These are phyloP conservation scores for Paxillus ammoniavirescens DNA, from an alignment of 768 basidiomycete genomes.

Conservation along the genomic window DNA sequence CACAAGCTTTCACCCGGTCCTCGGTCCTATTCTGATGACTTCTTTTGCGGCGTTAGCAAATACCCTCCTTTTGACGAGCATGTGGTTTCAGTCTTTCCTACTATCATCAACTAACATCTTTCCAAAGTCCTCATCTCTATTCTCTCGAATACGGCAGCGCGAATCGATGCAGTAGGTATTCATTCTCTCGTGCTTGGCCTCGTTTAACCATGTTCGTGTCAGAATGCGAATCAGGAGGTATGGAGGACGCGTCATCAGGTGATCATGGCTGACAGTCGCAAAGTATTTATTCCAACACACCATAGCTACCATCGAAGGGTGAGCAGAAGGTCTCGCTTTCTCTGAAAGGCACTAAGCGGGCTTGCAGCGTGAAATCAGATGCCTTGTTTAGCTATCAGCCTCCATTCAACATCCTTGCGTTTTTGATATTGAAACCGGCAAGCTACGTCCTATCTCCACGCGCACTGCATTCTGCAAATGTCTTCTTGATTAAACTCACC, in stretches of 20 bases:
- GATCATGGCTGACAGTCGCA: conserved; percentile 14
- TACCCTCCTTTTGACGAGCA: conserved; percentile 78
- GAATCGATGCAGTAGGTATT: conserved; percentile 57
- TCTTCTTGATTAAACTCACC: conserved; percentile 81
- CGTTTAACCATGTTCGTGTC: neutral
- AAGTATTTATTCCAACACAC: conserved; percentile 87
- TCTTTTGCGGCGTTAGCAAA: conserved; percentile 76
- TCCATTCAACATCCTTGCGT: conserved; percentile 84
- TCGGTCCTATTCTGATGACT: conserved; percentile 80
- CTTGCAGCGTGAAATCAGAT: conserved; percentile 76
- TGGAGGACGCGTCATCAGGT: neutral
- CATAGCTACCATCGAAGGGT: conserved; percentile 88
- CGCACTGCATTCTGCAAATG: conserved; percentile 78
- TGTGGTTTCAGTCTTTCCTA: conserved; percentile 24
- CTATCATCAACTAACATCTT: conserved; percentile 5
- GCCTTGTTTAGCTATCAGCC: conserved; percentile 91
- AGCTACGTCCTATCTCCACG: conserved; percentile 75
- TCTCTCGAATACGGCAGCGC: conserved; percentile 84
- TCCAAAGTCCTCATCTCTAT: conserved; percentile 74
- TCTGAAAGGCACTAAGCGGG: conserved; percentile 3
- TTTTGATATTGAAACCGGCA: conserved; percentile 75
- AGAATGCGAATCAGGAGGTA: conserved; percentile 66
- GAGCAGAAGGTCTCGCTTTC: neutral
- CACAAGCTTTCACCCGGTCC: conserved; percentile 61
- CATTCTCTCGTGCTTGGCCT: neutral